Evolutionary conservation across 2,329 filamentous ascomycete genomes (phyloP), one percentile per base, ranked within the genome.

Genomic region (Mycosphaerella sp.): DNA sequence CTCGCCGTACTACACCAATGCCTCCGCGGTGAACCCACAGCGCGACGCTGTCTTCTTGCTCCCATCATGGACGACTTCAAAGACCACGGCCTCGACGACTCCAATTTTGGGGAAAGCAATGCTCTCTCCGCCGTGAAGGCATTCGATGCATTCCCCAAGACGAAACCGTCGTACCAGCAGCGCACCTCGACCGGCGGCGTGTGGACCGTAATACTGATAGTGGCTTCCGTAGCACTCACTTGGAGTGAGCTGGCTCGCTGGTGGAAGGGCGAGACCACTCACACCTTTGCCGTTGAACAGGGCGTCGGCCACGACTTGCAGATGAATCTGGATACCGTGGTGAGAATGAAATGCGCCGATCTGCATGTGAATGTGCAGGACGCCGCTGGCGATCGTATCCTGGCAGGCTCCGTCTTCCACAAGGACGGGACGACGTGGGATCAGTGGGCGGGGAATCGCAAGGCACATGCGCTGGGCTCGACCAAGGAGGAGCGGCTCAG

Each of bases 291-390:
- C 56, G 92, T 98, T 53, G 93, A 97, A 72, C 93, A 95, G 73
- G 89, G 89, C 62, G 80, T 98, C 39, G 86, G 87, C 2, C 89
- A 89, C 72, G 80, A 84, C 59, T 81, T 98, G 70, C 91, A 97
- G 73, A 86, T 98, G 74, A 98, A 98, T 75, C 76, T 98, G 54
- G 93, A 98, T 72, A 78, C 95, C n/a, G 88, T 97, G 4, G 79
- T 98, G 46, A 80, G 80, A 49, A 98, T 98, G 93, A 76, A 79
- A 63, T 98, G 93, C 76, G 74, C 79, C 54, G 86, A 95, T 68
- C 74, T 98, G n/a, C 88, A 95, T 74, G 78, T 98, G 72, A 97
- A 98, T 73, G 91, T 98, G 48, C 93, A 97, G 75, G 93, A 98
- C 71, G 91, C 92, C 2, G 83, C 89, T 0, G 91, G 93, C 49